Conservation (phyloP, 805 yeast genomes). For the Candida hungchunana region DNA sequence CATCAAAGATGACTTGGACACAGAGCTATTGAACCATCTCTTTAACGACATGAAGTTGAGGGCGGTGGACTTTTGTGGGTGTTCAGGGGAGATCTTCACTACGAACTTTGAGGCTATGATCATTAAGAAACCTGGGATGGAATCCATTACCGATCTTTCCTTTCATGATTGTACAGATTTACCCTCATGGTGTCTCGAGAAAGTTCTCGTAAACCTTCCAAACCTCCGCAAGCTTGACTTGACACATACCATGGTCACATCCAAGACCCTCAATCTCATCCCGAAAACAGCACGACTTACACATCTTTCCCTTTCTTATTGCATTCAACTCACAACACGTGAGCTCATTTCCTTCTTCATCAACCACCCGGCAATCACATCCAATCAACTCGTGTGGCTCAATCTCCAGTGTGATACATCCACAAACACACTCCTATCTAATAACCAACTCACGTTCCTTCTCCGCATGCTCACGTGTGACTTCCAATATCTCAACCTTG, state of each 20-base stretch:
- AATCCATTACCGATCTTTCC: constrained; percentile 41
- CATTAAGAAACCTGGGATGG: constrained; percentile 20
- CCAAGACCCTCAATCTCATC: constrained; percentile 50
- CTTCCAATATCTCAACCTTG: constrained; percentile 50
- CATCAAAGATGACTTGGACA: constrained; percentile 76
- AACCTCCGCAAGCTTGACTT: constrained; percentile 67
- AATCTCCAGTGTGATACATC: constrained; percentile 61
- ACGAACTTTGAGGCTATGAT: constrained; percentile 46
- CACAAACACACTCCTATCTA: constrained; percentile 54
- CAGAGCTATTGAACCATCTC: constrained; percentile 47
- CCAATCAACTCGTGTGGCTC: constrained; percentile 56
- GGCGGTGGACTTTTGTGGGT: constrained; percentile 85
- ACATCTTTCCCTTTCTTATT: constrained; percentile 65
- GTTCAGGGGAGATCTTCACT: constrained; percentile 61
- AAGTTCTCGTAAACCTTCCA: constrained; percentile 52
- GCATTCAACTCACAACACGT: constrained; percentile 66
- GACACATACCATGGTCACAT: constrained; percentile 74
- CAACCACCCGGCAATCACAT: constrained; percentile 59
- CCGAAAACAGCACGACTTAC: constrained; percentile 60
- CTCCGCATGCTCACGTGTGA: constrained; percentile 37
- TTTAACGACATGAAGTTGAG: constrained; percentile 56
- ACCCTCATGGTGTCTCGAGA: constrained; percentile 49
- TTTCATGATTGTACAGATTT: constrained; percentile 87
- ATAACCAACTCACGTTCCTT: constrained; percentile 44
- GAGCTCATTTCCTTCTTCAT: constrained; percentile 66